phyloP scores from a whole-genome alignment of 352 stramenopile species.

The Pythium myriotylum region DNA sequence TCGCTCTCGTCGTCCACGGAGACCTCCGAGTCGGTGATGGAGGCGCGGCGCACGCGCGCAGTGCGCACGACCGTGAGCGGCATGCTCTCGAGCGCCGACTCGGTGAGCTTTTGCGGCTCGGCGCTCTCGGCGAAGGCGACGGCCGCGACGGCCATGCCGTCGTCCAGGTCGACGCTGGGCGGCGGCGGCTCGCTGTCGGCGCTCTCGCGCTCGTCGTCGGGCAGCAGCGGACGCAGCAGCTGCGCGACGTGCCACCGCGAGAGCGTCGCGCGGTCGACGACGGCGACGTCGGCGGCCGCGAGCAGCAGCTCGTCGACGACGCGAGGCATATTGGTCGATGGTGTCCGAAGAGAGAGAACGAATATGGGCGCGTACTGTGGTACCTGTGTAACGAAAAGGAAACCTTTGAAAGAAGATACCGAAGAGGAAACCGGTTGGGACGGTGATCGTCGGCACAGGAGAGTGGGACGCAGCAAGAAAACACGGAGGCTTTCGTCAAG shows the following conservation, averaged over 20 bases:
- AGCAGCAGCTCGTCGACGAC: constrained; percentile 62
- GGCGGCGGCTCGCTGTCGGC: not conserved
- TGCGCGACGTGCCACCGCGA: constrained; percentile 85
- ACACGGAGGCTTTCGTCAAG: not conserved
- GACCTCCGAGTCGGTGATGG: constrained; percentile 22
- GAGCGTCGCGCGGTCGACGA: constrained; percentile 74
- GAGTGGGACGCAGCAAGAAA: not conserved
- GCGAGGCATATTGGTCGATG: constrained; percentile 12
- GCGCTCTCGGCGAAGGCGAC: constrained; percentile 30
- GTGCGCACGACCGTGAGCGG: not conserved
- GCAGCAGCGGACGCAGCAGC: constrained; percentile 53
- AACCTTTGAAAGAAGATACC: not conserved
- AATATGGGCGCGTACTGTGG: constrained; percentile 6
- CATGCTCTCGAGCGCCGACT: not conserved
- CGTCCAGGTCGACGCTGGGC: constrained; percentile 47
- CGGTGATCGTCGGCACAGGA: not conserved
- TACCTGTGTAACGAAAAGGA: not conserved
- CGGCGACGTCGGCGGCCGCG: constrained; percentile 55
- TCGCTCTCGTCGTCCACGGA: constrained; percentile 18
- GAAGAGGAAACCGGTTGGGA: not conserved
- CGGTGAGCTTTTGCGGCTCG: not conserved
- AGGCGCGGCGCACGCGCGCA: constrained; percentile 16
- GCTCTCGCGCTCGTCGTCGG: not conserved
- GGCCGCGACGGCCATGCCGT: constrained; percentile 74
- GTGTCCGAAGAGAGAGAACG: constrained; percentile 1